Base-by-base conservation (phyloP, 257 asterid genomes). In the Oldenlandia corymbosa region DNA sequence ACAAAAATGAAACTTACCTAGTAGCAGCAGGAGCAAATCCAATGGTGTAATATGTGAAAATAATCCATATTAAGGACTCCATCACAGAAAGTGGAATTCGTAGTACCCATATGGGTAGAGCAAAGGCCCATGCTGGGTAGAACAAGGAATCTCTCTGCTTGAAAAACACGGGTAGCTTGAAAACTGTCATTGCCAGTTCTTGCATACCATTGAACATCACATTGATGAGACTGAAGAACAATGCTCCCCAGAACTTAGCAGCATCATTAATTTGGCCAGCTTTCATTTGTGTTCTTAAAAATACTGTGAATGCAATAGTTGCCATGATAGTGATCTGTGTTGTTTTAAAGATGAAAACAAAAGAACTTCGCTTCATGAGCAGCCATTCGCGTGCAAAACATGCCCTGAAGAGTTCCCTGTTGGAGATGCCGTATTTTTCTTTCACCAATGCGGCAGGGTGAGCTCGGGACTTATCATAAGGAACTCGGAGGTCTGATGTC, bases 91-190 rank as follows among this genome's bases (percentile, higher is more conserved):
- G 62, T 9, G 97, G 97, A 60, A 87, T 72, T 7, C 88, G 74
- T 1, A 87, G 84, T 5, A 80, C 73, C 97, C 95, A 87, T 76
- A 87, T 87, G 7, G 97, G 97, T 78, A 90, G 70, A 2, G 94
- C 90, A 63, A 90, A 90, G 6, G 97, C 94, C 97, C 97, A 90
- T 27, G 95, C 94, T 0, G 97, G 97, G 62, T 80, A 87, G 72
- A 90, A 90, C 12, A 83, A 65, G 43, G 71, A 32, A 51, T 90
- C 95, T 73, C 97, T 83, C 75, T 90, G 97, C 70, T 90, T 90
- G 67, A 73, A 90, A 56, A 87, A 90, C 49, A 90, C 95, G 0
- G 94, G 97, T 60, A 90, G 95, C 79, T 89, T 83, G 30, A 80
- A 73, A 56, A 87, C 77, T 1, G 95, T 87, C 97, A 90, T 79